Evolutionary conservation across 441 rosid species (phyloP).

Genomic region (Pelargonium cotyledonis): DNA sequence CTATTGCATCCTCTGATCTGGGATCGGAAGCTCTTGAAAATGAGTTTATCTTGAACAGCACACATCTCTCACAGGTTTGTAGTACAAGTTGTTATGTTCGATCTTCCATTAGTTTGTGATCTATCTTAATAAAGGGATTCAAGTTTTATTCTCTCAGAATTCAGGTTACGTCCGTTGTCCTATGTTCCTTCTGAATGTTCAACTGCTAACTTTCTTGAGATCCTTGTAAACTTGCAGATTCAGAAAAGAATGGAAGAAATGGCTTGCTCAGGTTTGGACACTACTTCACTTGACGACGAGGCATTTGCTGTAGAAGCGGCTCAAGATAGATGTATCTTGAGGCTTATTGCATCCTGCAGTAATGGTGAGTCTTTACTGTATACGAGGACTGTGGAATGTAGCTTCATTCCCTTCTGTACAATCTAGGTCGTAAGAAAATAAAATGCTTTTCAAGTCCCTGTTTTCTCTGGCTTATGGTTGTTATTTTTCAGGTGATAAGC

Average conservation of each 20-base stretch:
- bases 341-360: slow-evolving; percentile 84
- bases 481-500: slow-evolving; percentile 63
- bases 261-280: slow-evolving; percentile 45
- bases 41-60: slow-evolving; percentile 66
- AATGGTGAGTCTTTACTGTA: slow-evolving; percentile 48
- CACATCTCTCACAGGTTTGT: slow-evolving; percentile 61
- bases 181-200: background rate
- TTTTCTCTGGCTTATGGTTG: slow-evolving; percentile 9
- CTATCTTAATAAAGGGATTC: background rate
- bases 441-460: no score
- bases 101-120: background rate
- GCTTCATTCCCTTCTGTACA: background rate
- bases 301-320: slow-evolving; percentile 69
- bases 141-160: no score
- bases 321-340: slow-evolving; percentile 83
- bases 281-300: slow-evolving; percentile 57
- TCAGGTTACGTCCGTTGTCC: background rate
- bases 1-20: slow-evolving; percentile 84
- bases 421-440: background rate
- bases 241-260: slow-evolving; percentile 52
- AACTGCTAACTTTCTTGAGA: slow-evolving; percentile 12
- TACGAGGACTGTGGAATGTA: background rate
- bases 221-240: slow-evolving; percentile 40
- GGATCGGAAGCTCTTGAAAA: slow-evolving; percentile 89
- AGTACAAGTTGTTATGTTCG: background rate